phyloP scores from a whole-genome alignment of 2,329 filamentous ascomycete species.

The Coniochaeta sp. region DNA sequence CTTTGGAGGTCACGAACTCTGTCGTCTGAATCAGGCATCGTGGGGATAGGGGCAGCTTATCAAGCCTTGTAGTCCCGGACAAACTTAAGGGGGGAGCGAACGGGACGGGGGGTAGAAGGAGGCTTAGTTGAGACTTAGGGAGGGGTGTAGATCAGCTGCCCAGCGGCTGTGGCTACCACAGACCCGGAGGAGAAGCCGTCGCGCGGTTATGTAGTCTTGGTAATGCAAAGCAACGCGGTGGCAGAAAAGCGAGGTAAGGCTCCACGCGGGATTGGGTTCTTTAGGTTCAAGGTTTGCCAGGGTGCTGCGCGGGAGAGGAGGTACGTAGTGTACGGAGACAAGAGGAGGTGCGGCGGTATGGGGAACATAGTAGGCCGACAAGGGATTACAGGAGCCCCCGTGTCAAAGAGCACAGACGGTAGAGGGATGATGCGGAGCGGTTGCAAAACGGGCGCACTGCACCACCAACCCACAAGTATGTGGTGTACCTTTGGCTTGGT shows the following conservation, averaged over 20 bases:
- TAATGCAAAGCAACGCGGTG: not conserved
- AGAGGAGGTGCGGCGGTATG: not conserved
- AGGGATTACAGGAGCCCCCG: not conserved
- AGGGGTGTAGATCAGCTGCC: not conserved
- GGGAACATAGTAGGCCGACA: not conserved
- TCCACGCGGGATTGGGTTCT: not conserved
- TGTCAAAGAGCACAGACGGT: not conserved
- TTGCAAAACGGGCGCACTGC: conserved; percentile 2
- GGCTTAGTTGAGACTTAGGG: not conserved
- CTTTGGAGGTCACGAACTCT: conserved; percentile 1
- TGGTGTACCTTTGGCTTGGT: conserved; percentile 1
- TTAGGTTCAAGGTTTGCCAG: not conserved
- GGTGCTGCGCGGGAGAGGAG: not conserved
- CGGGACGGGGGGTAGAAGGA: not conserved
- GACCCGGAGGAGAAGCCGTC: not conserved
- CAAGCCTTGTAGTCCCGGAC: not conserved
- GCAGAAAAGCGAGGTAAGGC: not conserved
- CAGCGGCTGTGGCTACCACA: conserved; percentile 1
- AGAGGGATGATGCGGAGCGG: not conserved
- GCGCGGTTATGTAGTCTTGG: conserved; percentile 1
- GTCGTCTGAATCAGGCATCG: conserved; percentile 1
- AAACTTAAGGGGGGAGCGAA: not conserved
- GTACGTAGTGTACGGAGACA: not conserved
- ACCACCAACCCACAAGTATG: not conserved
- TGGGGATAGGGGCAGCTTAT: conserved; percentile 2